Conservation (phyloP, 2,329 filamentous ascomycete genomes). For the Neonectria punicea region DNA sequence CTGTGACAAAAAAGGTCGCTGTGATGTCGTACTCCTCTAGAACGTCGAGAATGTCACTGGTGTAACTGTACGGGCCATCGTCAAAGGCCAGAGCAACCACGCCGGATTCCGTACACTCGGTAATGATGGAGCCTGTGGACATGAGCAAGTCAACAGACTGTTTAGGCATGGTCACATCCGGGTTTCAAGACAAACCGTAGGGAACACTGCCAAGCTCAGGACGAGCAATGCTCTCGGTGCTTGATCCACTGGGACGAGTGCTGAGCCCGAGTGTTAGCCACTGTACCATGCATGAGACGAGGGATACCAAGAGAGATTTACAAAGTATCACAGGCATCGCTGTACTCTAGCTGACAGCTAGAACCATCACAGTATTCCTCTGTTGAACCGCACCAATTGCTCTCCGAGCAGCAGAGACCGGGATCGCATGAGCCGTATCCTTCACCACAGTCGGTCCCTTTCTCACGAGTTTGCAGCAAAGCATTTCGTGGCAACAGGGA, state of each 20-base stretch:
- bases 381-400: slow-evolving; percentile 51
- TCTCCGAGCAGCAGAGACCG: slow-evolving; percentile 50
- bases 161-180: background rate
- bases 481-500: slow-evolving; percentile 14
- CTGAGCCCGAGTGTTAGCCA: slow-evolving; percentile 35
- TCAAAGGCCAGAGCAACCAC: slow-evolving; percentile 58
- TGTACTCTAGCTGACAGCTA: slow-evolving; percentile 52
- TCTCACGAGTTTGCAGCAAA: slow-evolving; percentile 18
- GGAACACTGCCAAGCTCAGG: slow-evolving; percentile 48
- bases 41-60: slow-evolving; percentile 51
- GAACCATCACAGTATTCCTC: slow-evolving; percentile 50
- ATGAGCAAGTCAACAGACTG: no score
- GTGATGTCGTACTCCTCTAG: slow-evolving; percentile 45
- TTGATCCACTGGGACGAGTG: slow-evolving; percentile 45
- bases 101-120: slow-evolving; percentile 45
- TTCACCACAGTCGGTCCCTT: slow-evolving; percentile 46
- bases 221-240: slow-evolving; percentile 47
- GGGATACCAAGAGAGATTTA: slow-evolving; percentile 36
- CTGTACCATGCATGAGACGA: background rate
- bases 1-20: slow-evolving; percentile 55
- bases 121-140: slow-evolving; percentile 38
- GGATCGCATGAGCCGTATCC: slow-evolving; percentile 49
- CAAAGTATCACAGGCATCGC: slow-evolving; percentile 54
- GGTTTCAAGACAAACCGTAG: slow-evolving; percentile 46
- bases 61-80: slow-evolving; percentile 57